These are phyloP conservation scores for Puya raimondii DNA, from an alignment of 176 grass and related monocot species.

Conservation along the genomic window DNA sequence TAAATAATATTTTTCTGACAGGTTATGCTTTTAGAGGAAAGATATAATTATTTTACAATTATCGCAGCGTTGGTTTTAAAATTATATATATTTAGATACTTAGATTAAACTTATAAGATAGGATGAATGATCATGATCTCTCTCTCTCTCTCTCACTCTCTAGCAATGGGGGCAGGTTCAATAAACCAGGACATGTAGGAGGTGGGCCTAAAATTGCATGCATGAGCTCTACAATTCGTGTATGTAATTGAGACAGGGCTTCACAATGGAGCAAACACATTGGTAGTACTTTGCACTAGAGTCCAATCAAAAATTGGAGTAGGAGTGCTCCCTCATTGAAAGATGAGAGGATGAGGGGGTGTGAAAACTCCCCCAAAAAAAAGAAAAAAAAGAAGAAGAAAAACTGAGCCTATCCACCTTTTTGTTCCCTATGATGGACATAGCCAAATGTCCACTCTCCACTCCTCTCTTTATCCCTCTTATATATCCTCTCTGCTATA, in stretches of 20 bases:
- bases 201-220: too few relatives aligned
- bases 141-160: background rate
- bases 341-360: background rate
- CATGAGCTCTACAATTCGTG: background rate
- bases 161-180: background rate
- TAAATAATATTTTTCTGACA: too few relatives aligned
- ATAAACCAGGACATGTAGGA: background rate
- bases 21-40: too few relatives aligned
- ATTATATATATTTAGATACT: too few relatives aligned
- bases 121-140: background rate
- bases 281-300: background rate
- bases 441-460: background rate
- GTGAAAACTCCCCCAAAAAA: background rate
- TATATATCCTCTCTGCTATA: too few relatives aligned
- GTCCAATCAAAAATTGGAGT: background rate
- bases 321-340: background rate
- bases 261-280: background rate
- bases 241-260: background rate
- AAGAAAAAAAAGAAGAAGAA: background rate
- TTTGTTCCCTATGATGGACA: slow-evolving; percentile 7
- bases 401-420: background rate
- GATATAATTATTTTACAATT: too few relatives aligned
- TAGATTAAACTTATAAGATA: too few relatives aligned
- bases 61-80: too few relatives aligned
- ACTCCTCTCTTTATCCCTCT: too few relatives aligned